Conservation (phyloP, 2,329 filamentous ascomycete genomes). For the Fusarium marasasianum region DNA sequence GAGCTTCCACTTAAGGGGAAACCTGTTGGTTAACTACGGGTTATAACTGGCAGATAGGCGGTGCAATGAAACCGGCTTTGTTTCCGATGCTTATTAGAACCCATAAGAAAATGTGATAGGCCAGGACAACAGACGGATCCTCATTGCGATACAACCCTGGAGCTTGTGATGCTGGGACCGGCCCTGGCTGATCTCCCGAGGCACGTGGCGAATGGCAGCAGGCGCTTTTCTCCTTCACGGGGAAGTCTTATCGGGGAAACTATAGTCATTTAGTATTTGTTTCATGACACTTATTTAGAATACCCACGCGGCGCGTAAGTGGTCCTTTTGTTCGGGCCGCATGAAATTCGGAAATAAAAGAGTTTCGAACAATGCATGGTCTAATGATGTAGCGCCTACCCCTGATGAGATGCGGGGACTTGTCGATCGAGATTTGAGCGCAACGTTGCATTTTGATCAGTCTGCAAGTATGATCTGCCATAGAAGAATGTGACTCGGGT, state of each 20-base stretch:
- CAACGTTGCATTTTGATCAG: background rate
- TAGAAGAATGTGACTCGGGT: background rate
- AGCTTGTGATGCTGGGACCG: background rate
- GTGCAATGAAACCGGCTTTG: background rate
- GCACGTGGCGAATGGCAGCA: slow-evolving; percentile 6
- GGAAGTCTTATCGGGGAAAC: background rate
- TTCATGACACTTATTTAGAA: background rate
- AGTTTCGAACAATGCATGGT: background rate
- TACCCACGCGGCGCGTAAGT: background rate
- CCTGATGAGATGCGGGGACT: background rate
- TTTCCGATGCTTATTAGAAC: background rate
- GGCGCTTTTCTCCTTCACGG: background rate
- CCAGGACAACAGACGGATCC: background rate
- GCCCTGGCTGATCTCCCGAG: background rate
- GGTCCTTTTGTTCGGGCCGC: background rate
- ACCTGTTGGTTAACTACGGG: background rate
- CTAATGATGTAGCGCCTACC: background rate
- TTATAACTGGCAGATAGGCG: background rate
- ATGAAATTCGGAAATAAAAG: background rate
- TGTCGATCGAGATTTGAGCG: background rate
- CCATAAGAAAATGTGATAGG: background rate
- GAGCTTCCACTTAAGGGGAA: background rate
- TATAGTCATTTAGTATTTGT: background rate
- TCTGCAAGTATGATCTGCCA: background rate
- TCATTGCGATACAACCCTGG: background rate